These are phyloP conservation scores for Malus hybrid DNA, from an alignment of 331 rosid genomes.

Conservation along the genomic window DNA sequence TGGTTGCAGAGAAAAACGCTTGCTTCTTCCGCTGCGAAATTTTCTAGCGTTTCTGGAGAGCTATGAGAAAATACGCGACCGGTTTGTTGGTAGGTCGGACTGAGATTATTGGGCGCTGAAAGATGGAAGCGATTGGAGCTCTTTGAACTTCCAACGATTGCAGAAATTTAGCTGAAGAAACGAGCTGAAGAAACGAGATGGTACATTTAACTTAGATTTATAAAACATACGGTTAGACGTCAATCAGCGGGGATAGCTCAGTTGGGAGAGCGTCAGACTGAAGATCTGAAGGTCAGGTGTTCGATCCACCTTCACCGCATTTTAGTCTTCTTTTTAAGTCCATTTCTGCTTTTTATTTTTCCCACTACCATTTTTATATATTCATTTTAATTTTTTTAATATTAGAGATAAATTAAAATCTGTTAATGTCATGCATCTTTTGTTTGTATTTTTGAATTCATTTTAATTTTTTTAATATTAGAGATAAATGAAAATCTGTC, in stretches of 20 bases:
- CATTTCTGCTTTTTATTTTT: no score
- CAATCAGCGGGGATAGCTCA: neutral
- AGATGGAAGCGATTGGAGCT: neutral
- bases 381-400: no score
- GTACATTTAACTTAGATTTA: no score
- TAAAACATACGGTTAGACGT: fast-evolving
- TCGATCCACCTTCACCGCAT: constrained; percentile 86
- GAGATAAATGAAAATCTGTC: no score
- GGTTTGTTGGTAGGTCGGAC: neutral
- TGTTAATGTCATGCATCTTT: no score
- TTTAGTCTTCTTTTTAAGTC: no score
- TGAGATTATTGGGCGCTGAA: neutral
- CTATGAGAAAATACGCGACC: neutral
- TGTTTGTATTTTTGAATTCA: no score
- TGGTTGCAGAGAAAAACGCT: neutral
- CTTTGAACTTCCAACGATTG: neutral
- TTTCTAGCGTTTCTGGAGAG: neutral
- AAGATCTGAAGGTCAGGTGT: constrained; percentile 52
- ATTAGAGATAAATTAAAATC: no score
- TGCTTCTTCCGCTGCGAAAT: neutral
- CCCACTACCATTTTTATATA: no score
- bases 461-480: no score
- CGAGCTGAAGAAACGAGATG: neutral
- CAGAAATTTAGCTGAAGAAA: neutral
- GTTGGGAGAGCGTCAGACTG: constrained; percentile 31